Percentiles rank a stretch among this genome's conserved stretches.
These are phyloP conservation scores for Citrus reticulata DNA, from an alignment of 345 rosid genomes.

Conservation along the genomic window DNA sequence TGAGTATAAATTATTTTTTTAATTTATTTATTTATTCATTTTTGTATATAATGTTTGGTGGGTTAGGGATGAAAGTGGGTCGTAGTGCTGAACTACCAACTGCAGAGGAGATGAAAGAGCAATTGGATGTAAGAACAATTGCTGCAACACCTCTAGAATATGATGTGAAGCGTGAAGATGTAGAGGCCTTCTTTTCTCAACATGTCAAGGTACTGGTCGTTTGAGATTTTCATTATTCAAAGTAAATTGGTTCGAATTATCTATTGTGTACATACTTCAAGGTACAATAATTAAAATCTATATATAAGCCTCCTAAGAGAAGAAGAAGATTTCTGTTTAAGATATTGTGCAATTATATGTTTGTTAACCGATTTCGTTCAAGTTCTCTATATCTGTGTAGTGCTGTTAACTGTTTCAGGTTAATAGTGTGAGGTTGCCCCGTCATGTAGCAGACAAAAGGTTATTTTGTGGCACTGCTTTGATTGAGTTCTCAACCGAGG, in stretches of 20 bases:
- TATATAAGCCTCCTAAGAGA: background rate
- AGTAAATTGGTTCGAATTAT: background rate
- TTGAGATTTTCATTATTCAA: background rate
- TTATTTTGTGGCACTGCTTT: slow-evolving; percentile 77
- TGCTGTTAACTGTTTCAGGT: slow-evolving; percentile 42
- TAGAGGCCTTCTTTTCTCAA: slow-evolving; percentile 65
- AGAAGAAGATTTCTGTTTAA: background rate
- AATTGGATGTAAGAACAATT: slow-evolving; percentile 68
- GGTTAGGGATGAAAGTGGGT: slow-evolving; percentile 76
- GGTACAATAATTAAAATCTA: background rate
- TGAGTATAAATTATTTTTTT: background rate
- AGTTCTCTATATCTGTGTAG: background rate
- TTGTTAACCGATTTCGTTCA: background rate
- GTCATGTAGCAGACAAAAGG: slow-evolving; percentile 67
- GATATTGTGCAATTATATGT: background rate
- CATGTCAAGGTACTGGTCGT: slow-evolving; percentile 55
- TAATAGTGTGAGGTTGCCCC: slow-evolving; percentile 88
- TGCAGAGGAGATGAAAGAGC: slow-evolving; percentile 69
- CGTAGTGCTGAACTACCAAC: slow-evolving; percentile 55
- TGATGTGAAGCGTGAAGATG: slow-evolving; percentile 63
- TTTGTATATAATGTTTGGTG: background rate
- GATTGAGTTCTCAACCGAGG: slow-evolving; percentile 76
- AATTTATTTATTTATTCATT: background rate
- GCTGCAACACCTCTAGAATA: slow-evolving; percentile 68
- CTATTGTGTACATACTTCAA: background rate